phyloP scores from a whole-genome alignment of 164 flowering plant genomes.

The Nelumbo lutea region DNA sequence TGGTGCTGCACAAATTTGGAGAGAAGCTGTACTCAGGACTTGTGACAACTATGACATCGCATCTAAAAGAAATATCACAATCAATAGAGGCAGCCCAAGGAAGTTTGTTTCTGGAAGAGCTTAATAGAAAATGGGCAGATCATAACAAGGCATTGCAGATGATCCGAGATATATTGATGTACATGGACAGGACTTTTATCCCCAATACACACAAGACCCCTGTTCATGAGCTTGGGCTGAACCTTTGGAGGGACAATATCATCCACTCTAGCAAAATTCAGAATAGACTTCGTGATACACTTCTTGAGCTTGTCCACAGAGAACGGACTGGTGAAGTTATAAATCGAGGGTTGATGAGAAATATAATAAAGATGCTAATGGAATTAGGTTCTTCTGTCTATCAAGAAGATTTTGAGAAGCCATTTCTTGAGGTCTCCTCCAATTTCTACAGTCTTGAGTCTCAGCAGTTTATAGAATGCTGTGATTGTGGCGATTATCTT shows the following conservation, averaged over 20 bases:
- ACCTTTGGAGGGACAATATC: conserved; percentile 80
- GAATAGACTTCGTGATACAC: conserved; percentile 56
- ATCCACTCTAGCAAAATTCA: conserved; percentile 67
- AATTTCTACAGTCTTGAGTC: conserved; percentile 73
- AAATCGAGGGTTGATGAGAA: conserved; percentile 76
- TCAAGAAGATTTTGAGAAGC: conserved; percentile 78
- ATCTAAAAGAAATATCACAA: conserved; percentile 70
- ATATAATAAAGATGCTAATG: conserved; percentile 75
- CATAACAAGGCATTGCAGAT: conserved; percentile 84
- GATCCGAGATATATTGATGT: conserved; percentile 93
- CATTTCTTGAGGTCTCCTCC: conserved; percentile 69
- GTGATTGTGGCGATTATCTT: conserved; percentile 83
- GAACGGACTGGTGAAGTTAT: conserved; percentile 85
- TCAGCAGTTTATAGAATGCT: conserved; percentile 73
- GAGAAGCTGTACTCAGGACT: conserved; percentile 88
- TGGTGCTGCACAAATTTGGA: conserved; percentile 94
- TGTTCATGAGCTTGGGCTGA: conserved; percentile 82
- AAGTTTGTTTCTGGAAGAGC: conserved; percentile 74
- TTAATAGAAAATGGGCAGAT: conserved; percentile 82
- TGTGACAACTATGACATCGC: conserved; percentile 73
- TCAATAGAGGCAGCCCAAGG: conserved; percentile 77
- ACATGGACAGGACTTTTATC: conserved; percentile 94
- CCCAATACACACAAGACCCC: conserved; percentile 76
- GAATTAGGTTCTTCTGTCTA: conserved; percentile 77
- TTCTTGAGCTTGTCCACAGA: conserved; percentile 62